A percentile compares a stretch with the other conserved stretches of the same genome.
These are phyloP conservation scores for Mycosphaerella arachidis DNA, from an alignment of 2,329 filamentous ascomycete species.

Conservation along the genomic window DNA sequence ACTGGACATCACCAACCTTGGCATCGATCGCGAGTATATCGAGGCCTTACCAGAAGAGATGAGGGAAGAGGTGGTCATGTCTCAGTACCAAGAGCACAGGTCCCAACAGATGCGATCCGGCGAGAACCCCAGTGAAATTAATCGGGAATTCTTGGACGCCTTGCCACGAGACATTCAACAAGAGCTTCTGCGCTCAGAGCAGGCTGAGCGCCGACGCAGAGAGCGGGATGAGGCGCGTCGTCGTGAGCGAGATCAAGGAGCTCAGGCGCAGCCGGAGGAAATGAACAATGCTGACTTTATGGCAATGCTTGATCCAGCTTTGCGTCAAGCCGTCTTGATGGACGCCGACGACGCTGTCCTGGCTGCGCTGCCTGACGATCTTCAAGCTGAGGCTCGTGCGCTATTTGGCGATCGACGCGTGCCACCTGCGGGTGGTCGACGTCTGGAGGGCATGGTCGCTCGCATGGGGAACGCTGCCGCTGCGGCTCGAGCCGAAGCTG, in stretches of 20 bases:
- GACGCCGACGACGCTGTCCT: conserved; percentile 89
- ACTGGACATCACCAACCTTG: conserved; percentile 88
- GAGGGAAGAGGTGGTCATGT: conserved; percentile 90
- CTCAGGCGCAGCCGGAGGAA: conserved; percentile 59
- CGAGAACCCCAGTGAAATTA: conserved; percentile 77
- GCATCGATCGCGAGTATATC: conserved; percentile 91
- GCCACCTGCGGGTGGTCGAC: conserved; percentile 11
- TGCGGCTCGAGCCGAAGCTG: conserved; percentile 24
- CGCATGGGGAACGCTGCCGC: conserved; percentile 22
- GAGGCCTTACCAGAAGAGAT: conserved; percentile 97
- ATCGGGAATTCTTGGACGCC: conserved; percentile 89
- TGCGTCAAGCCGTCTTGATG: conserved; percentile 81
- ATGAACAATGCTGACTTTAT: conserved; percentile 94
- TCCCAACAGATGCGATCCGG: conserved; percentile 67
- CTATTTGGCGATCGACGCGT: conserved; percentile 50
- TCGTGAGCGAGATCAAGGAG: conserved; percentile 47
- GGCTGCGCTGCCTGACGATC: conserved; percentile 75
- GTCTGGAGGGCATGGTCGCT: conserved; percentile 13
- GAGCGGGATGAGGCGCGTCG: conserved; percentile 78
- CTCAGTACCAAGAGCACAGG: conserved; percentile 77
- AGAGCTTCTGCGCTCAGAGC: conserved; percentile 87
- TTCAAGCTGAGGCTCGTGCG: conserved; percentile 79
- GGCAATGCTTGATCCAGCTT: conserved; percentile 76
- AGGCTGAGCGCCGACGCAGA: conserved; percentile 78
- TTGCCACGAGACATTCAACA: conserved; percentile 83